Evolutionary conservation across 352 stramenopile species (phyloP).

Genomic region (Hyphochytrium catenoides): DNA sequence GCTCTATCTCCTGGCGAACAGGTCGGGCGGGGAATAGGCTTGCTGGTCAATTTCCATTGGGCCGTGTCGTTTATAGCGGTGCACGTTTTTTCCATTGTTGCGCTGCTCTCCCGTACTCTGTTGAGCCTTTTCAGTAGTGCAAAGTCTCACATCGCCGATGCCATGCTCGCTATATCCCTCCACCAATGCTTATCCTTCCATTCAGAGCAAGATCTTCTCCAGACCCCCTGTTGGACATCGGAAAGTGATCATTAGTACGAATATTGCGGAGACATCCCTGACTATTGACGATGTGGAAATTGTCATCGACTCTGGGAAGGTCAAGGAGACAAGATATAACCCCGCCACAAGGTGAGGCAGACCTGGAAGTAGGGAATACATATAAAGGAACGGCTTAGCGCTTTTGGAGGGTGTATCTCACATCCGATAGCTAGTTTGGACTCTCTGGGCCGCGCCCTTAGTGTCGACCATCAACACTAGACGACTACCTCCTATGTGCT

Average conservation of each 20-base stretch:
- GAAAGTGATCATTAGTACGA: slow-evolving; percentile 63
- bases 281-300: slow-evolving; percentile 43
- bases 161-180: too few species aligned
- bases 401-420: too few species aligned
- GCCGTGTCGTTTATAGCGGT: slow-evolving; percentile 3
- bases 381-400: too few species aligned
- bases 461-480: too few species aligned
- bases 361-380: too few species aligned
- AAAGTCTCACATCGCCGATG: too few species aligned
- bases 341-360: slow-evolving; percentile 21
- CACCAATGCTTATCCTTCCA: too few species aligned
- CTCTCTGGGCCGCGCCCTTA: too few species aligned
- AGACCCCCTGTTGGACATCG: slow-evolving; percentile 25
- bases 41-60: too few species aligned
- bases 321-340: slow-evolving; percentile 70
- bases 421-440: too few species aligned
- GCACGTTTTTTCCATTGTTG: background rate
- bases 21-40: too few species aligned
- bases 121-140: slow-evolving; percentile 22
- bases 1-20: slow-evolving; percentile 42
- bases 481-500: too few species aligned
- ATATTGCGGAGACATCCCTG: slow-evolving; percentile 67
- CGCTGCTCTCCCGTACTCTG: slow-evolving; percentile 18
- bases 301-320: slow-evolving; percentile 56
- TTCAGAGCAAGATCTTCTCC: slow-evolving; percentile 15